These are phyloP conservation scores for Nitzschia sp. DNA, from an alignment of 108 stramenopile species.

Conservation along the genomic window DNA sequence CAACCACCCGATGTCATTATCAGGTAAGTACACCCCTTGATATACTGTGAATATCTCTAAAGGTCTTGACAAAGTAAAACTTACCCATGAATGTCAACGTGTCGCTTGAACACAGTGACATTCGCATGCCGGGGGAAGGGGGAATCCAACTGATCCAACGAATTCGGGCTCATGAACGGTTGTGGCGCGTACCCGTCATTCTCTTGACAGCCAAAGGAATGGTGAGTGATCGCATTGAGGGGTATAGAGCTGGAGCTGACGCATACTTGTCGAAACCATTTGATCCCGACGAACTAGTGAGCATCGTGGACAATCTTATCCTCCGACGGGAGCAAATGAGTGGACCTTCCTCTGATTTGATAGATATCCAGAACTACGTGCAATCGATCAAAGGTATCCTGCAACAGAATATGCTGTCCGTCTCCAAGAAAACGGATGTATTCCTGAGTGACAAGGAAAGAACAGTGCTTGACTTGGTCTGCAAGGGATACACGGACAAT, in stretches of 20 bases:
- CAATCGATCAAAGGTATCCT: slow-evolving; percentile 43
- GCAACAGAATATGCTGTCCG: slow-evolving; percentile 29
- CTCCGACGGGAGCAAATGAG: slow-evolving; percentile 36
- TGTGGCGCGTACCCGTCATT: slow-evolving; percentile 59
- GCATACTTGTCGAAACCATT: slow-evolving; percentile 88
- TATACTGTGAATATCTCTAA: background rate
- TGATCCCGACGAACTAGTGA: slow-evolving; percentile 80
- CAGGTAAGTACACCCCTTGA: background rate
- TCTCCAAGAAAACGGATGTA: slow-evolving; percentile 39
- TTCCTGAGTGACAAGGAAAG: slow-evolving; percentile 48
- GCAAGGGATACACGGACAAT: slow-evolving; percentile 45
- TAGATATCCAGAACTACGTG: slow-evolving; percentile 39
- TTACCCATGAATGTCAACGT: background rate
- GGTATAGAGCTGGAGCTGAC: slow-evolving; percentile 79
- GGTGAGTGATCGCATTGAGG: slow-evolving; percentile 77
- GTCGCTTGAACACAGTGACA: too few relatives aligned
- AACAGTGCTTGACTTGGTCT: slow-evolving; percentile 39
- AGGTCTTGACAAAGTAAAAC: background rate
- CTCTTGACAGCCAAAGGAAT: slow-evolving; percentile 81
- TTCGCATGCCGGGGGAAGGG: slow-evolving; percentile 85
- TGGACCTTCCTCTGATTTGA: slow-evolving; percentile 19
- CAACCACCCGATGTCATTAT: slow-evolving; percentile 63
- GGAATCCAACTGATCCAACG: slow-evolving; percentile 70
- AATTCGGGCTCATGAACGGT: slow-evolving; percentile 36
- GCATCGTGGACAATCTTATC: slow-evolving; percentile 77